Conservation (phyloP, 371 early-diverging fungal genomes). For the Umbelopsis sp. region DNA sequence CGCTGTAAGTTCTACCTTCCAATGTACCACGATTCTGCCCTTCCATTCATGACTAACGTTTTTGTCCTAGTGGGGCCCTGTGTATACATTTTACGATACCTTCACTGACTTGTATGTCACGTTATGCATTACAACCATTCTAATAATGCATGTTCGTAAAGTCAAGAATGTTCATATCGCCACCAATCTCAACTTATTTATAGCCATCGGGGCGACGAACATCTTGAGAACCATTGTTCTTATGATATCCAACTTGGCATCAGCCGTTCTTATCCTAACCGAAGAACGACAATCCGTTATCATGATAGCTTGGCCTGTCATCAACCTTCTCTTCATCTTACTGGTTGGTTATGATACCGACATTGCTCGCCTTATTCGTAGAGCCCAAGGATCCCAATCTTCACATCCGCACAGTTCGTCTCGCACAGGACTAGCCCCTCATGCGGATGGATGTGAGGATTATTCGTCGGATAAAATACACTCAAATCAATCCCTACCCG, state of each 20-base stretch:
- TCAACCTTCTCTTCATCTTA: conserved; percentile 36
- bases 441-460: not conserved
- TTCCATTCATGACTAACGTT: not conserved
- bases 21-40: not conserved
- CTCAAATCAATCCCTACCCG: not conserved
- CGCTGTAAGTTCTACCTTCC: conserved; percentile 30
- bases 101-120: conserved; percentile 46
- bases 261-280: conserved; percentile 39
- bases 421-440: not conserved
- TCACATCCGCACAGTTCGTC: not conserved
- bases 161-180: conserved; percentile 26
- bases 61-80: conserved; percentile 41
- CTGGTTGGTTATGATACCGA: conserved; percentile 51
- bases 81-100: conserved; percentile 47
- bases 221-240: conserved; percentile 36
- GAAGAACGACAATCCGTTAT: conserved; percentile 22
- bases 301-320: conserved; percentile 46
- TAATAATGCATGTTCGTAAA: conserved; percentile 36
- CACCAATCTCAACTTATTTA: conserved; percentile 34
- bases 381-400: conserved; percentile 24
- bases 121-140: conserved; percentile 32
- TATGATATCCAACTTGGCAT: conserved; percentile 38
- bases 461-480: not conserved
- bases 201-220: conserved; percentile 41
- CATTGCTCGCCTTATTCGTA: conserved; percentile 33